Evolutionary conservation across 495 filamentous ascomycete species (phyloP).

Genomic region (Penicillium goetzii): DNA sequence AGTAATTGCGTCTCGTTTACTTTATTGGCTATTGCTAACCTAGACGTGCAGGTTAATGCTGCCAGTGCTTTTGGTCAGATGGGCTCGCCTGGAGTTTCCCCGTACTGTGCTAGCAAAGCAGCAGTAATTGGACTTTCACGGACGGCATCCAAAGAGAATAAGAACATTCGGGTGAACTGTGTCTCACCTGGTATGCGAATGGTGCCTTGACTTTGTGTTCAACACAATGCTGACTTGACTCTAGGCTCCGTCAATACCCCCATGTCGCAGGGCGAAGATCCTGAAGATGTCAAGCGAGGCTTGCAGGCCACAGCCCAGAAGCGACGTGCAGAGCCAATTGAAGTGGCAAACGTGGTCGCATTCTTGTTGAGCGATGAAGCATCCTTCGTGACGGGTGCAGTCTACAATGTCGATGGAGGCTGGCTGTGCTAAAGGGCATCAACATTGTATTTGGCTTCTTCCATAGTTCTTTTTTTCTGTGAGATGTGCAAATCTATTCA

Average conservation of each 20-base stretch:
- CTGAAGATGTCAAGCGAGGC: conserved; percentile 21
- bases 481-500: too few relatives aligned
- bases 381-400: conserved; percentile 54
- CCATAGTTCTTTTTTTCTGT: neutral
- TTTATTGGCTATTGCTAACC: neutral
- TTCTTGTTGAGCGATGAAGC: conserved; percentile 57
- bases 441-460: neutral
- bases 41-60: conserved; percentile 30
- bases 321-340: conserved; percentile 44
- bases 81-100: conserved; percentile 44
- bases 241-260: conserved; percentile 25
- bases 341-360: conserved; percentile 52
- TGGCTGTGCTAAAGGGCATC: conserved; percentile 20
- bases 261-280: conserved; percentile 20
- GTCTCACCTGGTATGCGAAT: conserved; percentile 18
- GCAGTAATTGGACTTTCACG: conserved; percentile 58
- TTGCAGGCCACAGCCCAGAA: conserved; percentile 25
- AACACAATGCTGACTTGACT: neutral
- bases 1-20: conserved; percentile 26
- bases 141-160: conserved; percentile 55
- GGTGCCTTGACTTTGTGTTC: neutral
- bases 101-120: conserved; percentile 58
- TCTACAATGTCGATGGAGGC: conserved; percentile 43
- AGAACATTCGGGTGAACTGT: conserved; percentile 57
- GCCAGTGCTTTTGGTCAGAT: conserved; percentile 53